phyloP scores from a whole-genome alignment of 2,329 filamentous ascomycete species.

The Talaromyces sp. region DNA sequence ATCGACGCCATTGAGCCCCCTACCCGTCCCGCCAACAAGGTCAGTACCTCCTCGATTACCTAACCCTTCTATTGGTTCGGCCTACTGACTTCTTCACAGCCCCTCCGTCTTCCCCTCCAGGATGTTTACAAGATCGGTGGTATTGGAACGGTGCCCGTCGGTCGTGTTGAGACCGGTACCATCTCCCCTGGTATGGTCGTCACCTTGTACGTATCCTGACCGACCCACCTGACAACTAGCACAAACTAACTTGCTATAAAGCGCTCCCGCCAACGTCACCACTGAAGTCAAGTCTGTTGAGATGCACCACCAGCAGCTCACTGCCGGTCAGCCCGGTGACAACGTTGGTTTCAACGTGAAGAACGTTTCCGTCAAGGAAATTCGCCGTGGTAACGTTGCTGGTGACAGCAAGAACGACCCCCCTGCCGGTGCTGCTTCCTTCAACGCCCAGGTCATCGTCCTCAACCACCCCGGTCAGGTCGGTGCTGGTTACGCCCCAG shows the following conservation, averaged over 20 bases:
- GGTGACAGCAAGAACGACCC: constrained; percentile 99
- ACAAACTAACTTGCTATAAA: background rate
- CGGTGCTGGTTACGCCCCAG: constrained; percentile 97
- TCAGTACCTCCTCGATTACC: background rate
- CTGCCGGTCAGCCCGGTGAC: constrained; percentile 94
- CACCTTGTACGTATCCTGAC: constrained; percentile 61
- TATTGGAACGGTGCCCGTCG: constrained; percentile 99
- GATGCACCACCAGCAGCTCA: constrained; percentile 99
- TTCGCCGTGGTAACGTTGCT: constrained; percentile 99
- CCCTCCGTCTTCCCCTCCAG: constrained; percentile 99
- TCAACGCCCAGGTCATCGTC: constrained; percentile 99
- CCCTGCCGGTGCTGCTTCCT: constrained; percentile 79
- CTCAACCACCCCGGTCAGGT: constrained; percentile 99
- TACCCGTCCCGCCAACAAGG: constrained; percentile 91
- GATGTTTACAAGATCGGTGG: constrained; percentile 99
- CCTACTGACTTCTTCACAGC: constrained; percentile 32
- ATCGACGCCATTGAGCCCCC: constrained; percentile 95
- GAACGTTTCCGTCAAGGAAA: constrained; percentile 99
- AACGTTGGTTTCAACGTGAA: constrained; percentile 99
- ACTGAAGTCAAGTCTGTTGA: constrained; percentile 99
- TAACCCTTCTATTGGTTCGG: background rate
- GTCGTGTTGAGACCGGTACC: constrained; percentile 99
- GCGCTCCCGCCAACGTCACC: constrained; percentile 94
- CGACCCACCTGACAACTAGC: no score
- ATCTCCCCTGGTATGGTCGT: constrained; percentile 83